Evolutionary conservation across 805 yeast species (phyloP).

Genomic region (Saccharomyces mikatae): DNA sequence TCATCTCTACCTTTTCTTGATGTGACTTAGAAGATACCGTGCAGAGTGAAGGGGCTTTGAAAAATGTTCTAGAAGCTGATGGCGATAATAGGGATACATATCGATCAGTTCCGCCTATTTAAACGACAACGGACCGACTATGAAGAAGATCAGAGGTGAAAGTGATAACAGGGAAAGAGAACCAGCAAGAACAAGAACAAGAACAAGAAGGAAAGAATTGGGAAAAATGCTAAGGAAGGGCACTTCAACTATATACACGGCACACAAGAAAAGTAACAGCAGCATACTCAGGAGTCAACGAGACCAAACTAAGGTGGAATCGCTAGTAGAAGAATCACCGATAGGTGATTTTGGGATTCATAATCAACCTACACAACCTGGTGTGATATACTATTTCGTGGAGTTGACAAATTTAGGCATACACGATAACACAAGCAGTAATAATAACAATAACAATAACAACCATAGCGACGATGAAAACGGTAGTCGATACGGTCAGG

Average conservation of each 20-base stretch:
- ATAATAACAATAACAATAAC: neutral
- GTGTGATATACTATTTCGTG: conserved; percentile 12
- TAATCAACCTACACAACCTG: conserved; percentile 10
- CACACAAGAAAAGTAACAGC: neutral
- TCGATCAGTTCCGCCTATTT: neutral
- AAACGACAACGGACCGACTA: neutral
- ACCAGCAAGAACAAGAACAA: neutral
- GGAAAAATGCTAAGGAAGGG: neutral
- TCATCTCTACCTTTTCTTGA: neutral
- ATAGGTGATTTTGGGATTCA: conserved; percentile 7
- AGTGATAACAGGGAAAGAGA: neutral
- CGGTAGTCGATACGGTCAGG: neutral
- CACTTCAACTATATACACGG: neutral
- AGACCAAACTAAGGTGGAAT: neutral
- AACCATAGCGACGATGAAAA: neutral
- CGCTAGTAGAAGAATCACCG: conserved; percentile 1
- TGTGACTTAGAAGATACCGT: neutral
- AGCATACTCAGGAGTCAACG: neutral
- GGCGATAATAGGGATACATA: neutral
- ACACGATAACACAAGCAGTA: neutral
- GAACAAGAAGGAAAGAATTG: neutral
- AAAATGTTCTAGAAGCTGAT: neutral
- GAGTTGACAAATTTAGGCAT: conserved; percentile 4
- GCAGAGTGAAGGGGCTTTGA: neutral
- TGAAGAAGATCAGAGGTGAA: neutral